A percentile compares a stretch with the other conserved stretches of the same genome.
Conservation (phyloP, 2,329 filamentous ascomycete species). For the Xylariaceae sp. region DNA sequence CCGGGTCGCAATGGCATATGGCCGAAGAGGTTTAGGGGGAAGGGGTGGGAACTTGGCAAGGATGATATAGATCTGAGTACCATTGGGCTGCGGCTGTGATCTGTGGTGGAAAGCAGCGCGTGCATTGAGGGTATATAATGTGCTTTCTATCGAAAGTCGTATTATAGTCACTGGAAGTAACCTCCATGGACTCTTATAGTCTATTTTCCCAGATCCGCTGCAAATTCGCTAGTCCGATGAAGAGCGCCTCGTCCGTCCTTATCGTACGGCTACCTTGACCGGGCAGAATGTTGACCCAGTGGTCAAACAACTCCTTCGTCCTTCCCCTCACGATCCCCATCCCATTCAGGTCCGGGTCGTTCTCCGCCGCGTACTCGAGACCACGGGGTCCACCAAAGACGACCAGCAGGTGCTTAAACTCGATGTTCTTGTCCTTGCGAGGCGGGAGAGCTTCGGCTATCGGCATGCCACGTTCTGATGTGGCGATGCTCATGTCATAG, state of each 20-base stretch:
- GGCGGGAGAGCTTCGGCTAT: slow-evolving; percentile 42
- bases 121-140: not conserved
- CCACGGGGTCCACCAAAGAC: slow-evolving; percentile 80
- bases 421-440: slow-evolving; percentile 29
- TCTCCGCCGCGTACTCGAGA: slow-evolving; percentile 69
- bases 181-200: not conserved
- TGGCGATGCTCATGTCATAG: slow-evolving; percentile 80
- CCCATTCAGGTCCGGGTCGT: slow-evolving; percentile 48
- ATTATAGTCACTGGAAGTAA: not conserved
- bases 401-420: slow-evolving; percentile 69
- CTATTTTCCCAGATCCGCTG: slow-evolving; percentile 48
- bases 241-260: slow-evolving; percentile 77
- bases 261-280: slow-evolving; percentile 80
- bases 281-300: slow-evolving; percentile 78
- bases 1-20: slow-evolving; percentile 34
- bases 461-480: slow-evolving; percentile 68
- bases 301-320: slow-evolving; percentile 71
- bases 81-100: slow-evolving; percentile 6
- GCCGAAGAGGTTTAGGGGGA: slow-evolving; percentile 26
- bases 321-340: slow-evolving; percentile 62
- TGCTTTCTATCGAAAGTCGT: not conserved
- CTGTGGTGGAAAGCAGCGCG: not conserved
- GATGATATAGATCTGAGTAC: slow-evolving; percentile 16
- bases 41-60: slow-evolving; percentile 26
- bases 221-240: slow-evolving; percentile 68